Percentiles rank a stretch among this genome's conserved stretches.
phyloP scores from a whole-genome alignment of 768 basidiomycete species.

The Amanita muscaria region DNA sequence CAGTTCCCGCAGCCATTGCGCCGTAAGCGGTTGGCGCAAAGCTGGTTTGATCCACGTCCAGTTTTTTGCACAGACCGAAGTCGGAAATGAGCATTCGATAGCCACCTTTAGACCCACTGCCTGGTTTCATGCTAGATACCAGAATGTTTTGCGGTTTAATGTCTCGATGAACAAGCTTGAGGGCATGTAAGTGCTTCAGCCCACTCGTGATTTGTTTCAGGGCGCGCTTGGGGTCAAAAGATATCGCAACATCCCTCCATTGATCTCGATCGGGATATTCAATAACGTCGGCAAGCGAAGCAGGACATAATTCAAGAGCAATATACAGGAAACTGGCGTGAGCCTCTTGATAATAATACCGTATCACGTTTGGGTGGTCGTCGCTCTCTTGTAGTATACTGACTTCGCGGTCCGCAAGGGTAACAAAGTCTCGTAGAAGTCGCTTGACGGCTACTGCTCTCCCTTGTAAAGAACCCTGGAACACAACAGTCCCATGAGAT shows the following conservation, averaged over 20 bases:
- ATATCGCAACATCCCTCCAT: slow-evolving; percentile 66
- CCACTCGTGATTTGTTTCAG: slow-evolving; percentile 83
- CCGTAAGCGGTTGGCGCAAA: slow-evolving; percentile 91
- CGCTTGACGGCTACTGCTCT: slow-evolving; percentile 98
- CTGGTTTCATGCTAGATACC: slow-evolving; percentile 60
- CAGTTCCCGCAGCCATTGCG: slow-evolving; percentile 82
- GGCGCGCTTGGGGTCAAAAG: slow-evolving; percentile 84
- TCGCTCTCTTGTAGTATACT: slow-evolving; percentile 92
- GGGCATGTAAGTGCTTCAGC: slow-evolving; percentile 80
- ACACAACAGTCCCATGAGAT: slow-evolving; percentile 95
- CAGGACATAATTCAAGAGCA: slow-evolving; percentile 90
- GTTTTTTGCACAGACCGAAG: slow-evolving; percentile 93
- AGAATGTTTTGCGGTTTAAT: slow-evolving; percentile 99
- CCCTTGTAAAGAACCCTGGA: slow-evolving; percentile 89
- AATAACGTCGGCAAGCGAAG: slow-evolving; percentile 79
- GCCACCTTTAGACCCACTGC: slow-evolving; percentile 27
- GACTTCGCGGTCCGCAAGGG: slow-evolving; percentile 89
- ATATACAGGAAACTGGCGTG: slow-evolving; percentile 95
- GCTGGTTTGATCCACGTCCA: slow-evolving; percentile 93
- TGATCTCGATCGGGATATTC: slow-evolving; percentile 64
- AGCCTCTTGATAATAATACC: slow-evolving; percentile 95
- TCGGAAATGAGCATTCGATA: slow-evolving; percentile 91
- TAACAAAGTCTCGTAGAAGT: slow-evolving; percentile 90
- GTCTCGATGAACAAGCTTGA: slow-evolving; percentile 96
- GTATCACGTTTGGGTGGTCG: slow-evolving; percentile 97